phyloP scores from a whole-genome alignment of 2,329 filamentous ascomycete genomes.

The Sclerotinia glacialis region DNA sequence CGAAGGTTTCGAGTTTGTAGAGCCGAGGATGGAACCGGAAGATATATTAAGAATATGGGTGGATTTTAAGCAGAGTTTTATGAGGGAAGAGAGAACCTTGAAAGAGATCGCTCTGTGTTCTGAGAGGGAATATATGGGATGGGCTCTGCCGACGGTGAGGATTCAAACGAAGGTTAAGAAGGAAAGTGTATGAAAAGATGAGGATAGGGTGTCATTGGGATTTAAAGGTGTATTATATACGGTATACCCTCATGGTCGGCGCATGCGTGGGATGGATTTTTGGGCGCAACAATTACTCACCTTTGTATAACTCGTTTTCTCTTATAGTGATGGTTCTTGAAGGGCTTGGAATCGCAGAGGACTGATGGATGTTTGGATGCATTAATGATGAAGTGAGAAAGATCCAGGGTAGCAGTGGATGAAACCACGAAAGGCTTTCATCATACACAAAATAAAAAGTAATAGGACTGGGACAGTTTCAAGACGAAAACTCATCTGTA shows the following conservation, averaged over 20 bases:
- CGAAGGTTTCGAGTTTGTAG: constrained; percentile 29
- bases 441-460: too few relatives aligned
- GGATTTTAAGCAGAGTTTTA: constrained; percentile 34
- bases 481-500: too few relatives aligned
- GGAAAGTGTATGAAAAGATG: neutral
- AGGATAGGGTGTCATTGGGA: neutral
- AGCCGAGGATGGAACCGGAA: constrained; percentile 29
- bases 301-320: neutral
- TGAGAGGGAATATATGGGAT: constrained; percentile 30
- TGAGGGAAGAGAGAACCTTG: constrained; percentile 32
- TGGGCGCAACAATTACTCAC: neutral
- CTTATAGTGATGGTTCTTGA: neutral
- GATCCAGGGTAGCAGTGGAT: too few relatives aligned
- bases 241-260: constrained; percentile 6
- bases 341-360: too few relatives aligned
- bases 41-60: constrained; percentile 33
- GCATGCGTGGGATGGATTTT: neutral
- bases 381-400: too few relatives aligned
- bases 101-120: constrained; percentile 30
- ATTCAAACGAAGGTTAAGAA: constrained; percentile 27
- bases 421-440: too few relatives aligned
- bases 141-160: constrained; percentile 32
- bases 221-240: neutral
- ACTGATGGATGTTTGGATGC: too few relatives aligned
- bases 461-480: too few relatives aligned